Evolutionary conservation across 305 asterid genomes (phyloP), one percentile per base, ranked within the genome.

Genomic region (Fraxinus dipetala): DNA sequence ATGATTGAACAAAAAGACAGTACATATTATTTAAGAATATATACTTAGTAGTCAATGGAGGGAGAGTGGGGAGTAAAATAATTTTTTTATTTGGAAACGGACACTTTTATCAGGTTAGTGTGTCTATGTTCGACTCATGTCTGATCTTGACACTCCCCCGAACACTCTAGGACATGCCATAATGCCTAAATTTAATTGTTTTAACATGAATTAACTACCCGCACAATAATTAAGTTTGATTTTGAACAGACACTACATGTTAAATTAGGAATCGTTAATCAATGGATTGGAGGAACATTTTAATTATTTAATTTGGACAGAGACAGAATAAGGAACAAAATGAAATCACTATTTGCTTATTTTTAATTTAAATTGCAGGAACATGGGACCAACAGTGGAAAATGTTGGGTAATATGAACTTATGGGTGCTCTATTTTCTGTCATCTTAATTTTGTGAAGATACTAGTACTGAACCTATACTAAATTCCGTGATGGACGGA

Each of bases 371-470:
- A 28, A 56, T 31, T 51, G 18, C 7, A 67, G 43, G 77, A 30
- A 4, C 36, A 81, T 81, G 40, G 56, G 30, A 59, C 75, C 72
- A 73, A 72, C 65, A 77, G 80, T 73, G 83, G 83, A 61, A 40
- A 82, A 85, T 82, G 82, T 80, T 72, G 35, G 84, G n/a, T n/a
- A n/a, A n/a, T n/a, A 69, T 9, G 70, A 65, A n/a, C 22, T 4
- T 20, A 8, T 38, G 18, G 26, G 30, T 67, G 5, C 5, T 31
- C 69, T 28, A 9, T 24, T 24, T 24, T 10, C 59, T 14, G 24
- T 18, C 69, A 18, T 5, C 28, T 56, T 6, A 56, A 18, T 18
- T 56, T 18, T 56, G 67, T 56, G 4, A 6, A 6, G 67, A 18
- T n/a, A 0, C 11, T 6, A 20, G 65, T 10, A 18, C 26, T 54